Conservation (phyloP, 306 rosid species). For the Lithocarpus polystachyus region DNA sequence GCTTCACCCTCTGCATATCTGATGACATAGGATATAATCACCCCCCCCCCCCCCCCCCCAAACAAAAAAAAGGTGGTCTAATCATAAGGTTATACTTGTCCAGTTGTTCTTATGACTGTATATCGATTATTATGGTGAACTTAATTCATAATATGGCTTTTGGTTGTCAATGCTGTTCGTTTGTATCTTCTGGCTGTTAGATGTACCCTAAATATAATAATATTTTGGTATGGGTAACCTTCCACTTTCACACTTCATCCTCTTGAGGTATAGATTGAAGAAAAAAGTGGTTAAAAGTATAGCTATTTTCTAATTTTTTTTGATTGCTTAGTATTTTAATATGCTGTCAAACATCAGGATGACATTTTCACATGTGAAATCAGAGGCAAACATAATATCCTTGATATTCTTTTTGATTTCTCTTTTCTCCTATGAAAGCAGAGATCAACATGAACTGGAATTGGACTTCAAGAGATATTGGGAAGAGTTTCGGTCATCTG, state of each 20-base stretch:
- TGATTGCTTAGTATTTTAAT: background rate
- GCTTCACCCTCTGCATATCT: background rate
- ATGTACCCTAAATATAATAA: background rate
- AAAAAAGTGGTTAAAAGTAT: background rate
- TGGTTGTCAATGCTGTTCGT: background rate
- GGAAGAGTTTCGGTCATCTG: conserved; percentile 98
- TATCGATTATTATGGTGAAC: background rate
- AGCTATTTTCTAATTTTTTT: background rate
- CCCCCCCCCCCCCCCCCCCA: too few species aligned
- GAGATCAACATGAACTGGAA: conserved; percentile 96
- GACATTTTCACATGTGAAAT: background rate
- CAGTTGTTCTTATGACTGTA: background rate
- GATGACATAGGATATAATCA: background rate
- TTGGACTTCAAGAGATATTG: conserved; percentile 99
- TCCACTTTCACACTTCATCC: background rate
- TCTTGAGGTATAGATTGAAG: background rate
- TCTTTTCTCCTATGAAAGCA: conserved; percentile 41
- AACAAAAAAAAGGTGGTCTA: background rate
- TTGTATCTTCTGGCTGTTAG: background rate
- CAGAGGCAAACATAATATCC: background rate
- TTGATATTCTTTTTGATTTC: background rate
- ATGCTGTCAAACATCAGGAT: background rate
- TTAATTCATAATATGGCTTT: background rate
- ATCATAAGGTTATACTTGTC: background rate
- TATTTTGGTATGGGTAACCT: background rate